Percentiles rank a stretch among this genome's conserved stretches.
phyloP scores from a whole-genome alignment of 139 green algal species.

The Coelastrella sp. region DNA sequence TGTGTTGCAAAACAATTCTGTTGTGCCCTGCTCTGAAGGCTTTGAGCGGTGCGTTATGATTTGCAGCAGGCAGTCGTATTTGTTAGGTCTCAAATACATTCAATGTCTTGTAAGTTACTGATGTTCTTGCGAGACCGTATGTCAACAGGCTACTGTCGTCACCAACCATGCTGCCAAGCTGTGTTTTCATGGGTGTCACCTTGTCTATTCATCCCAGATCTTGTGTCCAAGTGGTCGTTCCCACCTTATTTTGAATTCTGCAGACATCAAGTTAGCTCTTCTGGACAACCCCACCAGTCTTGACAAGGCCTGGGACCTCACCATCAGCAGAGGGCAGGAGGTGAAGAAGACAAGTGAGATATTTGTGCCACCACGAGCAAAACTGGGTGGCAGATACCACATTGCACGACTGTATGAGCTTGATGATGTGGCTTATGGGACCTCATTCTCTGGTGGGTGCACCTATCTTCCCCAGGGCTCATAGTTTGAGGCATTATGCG shows the following conservation, averaged over 20 bases:
- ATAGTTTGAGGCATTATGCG: neutral
- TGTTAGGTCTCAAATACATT: too few species aligned
- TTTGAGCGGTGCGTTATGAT: too few species aligned
- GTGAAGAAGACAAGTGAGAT: constrained; percentile 37
- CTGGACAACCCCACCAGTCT: neutral
- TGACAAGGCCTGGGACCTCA: constrained; percentile 41
- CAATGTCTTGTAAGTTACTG: neutral
- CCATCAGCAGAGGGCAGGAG: constrained; percentile 10
- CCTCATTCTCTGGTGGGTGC: neutral
- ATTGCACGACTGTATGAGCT: constrained; percentile 43
- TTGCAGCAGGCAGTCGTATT: too few species aligned
- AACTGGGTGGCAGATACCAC: neutral
- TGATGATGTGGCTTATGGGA: constrained; percentile 50
- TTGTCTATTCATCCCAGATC: too few species aligned
- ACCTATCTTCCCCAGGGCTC: neutral
- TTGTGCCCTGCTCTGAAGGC: too few species aligned
- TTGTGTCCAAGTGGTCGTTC: too few species aligned
- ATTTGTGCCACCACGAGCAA: neutral
- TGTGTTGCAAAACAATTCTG: too few species aligned
- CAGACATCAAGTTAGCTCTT: constrained; percentile 42
- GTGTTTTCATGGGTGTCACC: too few species aligned
- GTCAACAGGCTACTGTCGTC: too few species aligned
- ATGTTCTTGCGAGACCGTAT: too few species aligned
- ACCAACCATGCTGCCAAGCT: too few species aligned
- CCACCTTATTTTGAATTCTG: too few species aligned